A percentile compares a stretch with the other conserved stretches of the same genome.
phyloP scores from a whole-genome alignment of 208 protist species.

The Entamoeba invadens region DNA sequence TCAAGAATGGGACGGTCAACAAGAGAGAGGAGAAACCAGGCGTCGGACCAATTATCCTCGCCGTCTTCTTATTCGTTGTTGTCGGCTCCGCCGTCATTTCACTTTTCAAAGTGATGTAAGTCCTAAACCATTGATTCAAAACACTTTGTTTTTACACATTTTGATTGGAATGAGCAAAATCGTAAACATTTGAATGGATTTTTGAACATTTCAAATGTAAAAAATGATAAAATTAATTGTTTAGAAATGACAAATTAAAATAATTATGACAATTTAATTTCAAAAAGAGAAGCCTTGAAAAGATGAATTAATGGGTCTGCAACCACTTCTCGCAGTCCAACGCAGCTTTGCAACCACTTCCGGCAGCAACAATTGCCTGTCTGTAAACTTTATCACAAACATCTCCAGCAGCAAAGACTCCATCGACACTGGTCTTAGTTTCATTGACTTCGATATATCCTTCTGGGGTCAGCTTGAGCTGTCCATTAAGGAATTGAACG shows the following conservation, averaged over 20 bases:
- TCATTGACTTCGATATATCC: constrained; percentile 47
- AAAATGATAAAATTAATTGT: too few relatives aligned
- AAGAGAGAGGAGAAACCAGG: not conserved
- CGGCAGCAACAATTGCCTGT: constrained; percentile 61
- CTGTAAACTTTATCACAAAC: constrained; percentile 51
- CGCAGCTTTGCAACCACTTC: constrained; percentile 59
- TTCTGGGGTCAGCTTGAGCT: constrained; percentile 34
- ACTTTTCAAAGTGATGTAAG: not conserved
- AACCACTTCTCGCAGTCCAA: constrained; percentile 42
- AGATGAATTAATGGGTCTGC: not conserved
- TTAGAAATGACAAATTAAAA: too few relatives aligned
- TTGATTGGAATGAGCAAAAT: not conserved
- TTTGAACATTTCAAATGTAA: too few relatives aligned
- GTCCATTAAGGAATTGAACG: constrained; percentile 41
- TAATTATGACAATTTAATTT: too few relatives aligned
- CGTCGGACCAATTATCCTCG: not conserved
- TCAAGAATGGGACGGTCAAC: not conserved
- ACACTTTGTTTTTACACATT: not conserved
- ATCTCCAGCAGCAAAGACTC: constrained; percentile 60
- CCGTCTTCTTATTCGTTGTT: not conserved
- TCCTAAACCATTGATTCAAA: not conserved
- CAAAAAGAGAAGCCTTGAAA: not conserved
- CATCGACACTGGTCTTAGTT: constrained; percentile 34
- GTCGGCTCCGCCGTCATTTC: not conserved
- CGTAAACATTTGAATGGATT: too few relatives aligned